These are phyloP conservation scores for Leccinum truebloodii DNA, from an alignment of 768 basidiomycete species.

Conservation along the genomic window DNA sequence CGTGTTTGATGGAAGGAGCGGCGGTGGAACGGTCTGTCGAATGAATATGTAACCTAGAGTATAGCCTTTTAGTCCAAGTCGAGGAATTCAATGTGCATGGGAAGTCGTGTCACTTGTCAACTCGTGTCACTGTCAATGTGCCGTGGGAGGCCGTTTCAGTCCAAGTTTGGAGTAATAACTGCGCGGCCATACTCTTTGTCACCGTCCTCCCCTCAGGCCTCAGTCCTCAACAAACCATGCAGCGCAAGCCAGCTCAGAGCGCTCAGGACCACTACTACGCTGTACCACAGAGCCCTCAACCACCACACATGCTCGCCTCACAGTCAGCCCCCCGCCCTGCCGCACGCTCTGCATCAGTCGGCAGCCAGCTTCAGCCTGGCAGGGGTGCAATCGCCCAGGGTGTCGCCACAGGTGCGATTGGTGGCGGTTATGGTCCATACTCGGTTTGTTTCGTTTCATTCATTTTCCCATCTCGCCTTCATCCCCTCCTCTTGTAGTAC, in stretches of 20 bases:
- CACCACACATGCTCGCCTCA: conserved; percentile 33
- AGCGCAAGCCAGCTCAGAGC: conserved; percentile 45
- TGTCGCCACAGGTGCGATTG: conserved; percentile 79
- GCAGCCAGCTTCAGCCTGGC: conserved; percentile 35
- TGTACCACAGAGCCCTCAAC: conserved; percentile 63
- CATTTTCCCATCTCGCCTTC: conserved; percentile 2
- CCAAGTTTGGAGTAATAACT: conserved; percentile 20
- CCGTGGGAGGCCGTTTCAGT: conserved; percentile 18
- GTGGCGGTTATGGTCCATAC: conserved; percentile 83
- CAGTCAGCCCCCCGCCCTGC: conserved; percentile 27
- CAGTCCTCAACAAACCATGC: conserved; percentile 29
- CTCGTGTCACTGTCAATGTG: background rate
- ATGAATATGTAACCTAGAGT: conserved; percentile 42
- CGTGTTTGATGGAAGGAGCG: conserved; percentile 81
- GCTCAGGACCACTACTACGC: conserved; percentile 58
- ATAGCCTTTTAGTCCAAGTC: background rate
- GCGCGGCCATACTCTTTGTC: conserved; percentile 6
- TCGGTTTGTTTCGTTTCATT: conserved; percentile 51
- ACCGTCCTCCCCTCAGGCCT: background rate
- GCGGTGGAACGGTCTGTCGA: conserved; percentile 67
- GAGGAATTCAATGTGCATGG: background rate
- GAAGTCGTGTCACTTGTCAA: background rate
- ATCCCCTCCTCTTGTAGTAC: conserved; percentile 42
- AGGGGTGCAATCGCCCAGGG: conserved; percentile 67
- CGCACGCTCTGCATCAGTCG: conserved; percentile 30